Conservation (phyloP, 73 alveolate species). For the Tetrahymena elliotti region DNA sequence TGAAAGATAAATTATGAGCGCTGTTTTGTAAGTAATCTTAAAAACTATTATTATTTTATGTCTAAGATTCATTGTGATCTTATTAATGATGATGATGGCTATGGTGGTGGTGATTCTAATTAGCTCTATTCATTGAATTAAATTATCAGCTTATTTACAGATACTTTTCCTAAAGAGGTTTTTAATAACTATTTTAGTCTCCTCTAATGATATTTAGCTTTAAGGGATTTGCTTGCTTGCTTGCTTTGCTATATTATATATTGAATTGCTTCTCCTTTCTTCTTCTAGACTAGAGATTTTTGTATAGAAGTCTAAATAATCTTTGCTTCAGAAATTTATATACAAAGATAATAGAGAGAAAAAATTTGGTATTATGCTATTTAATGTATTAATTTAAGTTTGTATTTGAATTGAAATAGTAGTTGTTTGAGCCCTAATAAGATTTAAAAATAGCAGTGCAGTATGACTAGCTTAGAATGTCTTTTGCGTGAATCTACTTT, state of each 20-base stretch:
- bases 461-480: neutral
- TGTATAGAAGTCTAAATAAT: neutral
- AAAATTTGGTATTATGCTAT: neutral
- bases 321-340: neutral
- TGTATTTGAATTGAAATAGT: neutral
- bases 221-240: neutral
- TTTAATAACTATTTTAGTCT: neutral
- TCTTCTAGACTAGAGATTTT: neutral
- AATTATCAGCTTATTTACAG: neutral
- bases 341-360: neutral
- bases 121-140: neutral
- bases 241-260: no score
- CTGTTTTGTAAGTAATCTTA: neutral
- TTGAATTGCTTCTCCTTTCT: neutral
- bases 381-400: neutral
- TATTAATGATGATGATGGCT: neutral
- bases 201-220: neutral
- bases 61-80: neutral
- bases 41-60: neutral
- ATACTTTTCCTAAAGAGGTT: neutral
- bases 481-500: neutral
- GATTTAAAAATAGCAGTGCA: neutral
- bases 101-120: neutral
- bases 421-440: neutral
- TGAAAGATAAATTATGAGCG: neutral